These are phyloP conservation scores for Hanseniaspora valbyensis DNA, from an alignment of 805 yeast species.

Conservation along the genomic window DNA sequence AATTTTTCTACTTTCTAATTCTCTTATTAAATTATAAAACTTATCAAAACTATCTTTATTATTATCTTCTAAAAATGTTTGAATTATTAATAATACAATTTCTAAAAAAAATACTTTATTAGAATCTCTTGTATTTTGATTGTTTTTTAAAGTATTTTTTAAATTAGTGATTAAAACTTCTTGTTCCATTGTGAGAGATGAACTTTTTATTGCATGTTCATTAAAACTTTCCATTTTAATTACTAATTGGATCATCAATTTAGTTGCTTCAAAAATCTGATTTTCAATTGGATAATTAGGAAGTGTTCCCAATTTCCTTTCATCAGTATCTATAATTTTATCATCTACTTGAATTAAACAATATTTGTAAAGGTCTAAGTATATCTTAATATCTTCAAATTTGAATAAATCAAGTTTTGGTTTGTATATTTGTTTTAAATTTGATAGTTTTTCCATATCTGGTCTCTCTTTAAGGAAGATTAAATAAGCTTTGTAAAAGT, in stretches of 20 bases:
- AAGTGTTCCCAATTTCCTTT: not conserved
- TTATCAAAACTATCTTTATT: not conserved
- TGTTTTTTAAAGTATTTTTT: not conserved
- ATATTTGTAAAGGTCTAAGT: not conserved
- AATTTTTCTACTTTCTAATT: not conserved
- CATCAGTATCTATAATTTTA: not conserved
- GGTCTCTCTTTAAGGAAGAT: too few species aligned
- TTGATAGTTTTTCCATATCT: too few species aligned
- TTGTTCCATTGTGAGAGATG: not conserved
- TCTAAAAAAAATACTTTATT: not conserved
- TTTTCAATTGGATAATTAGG: not conserved
- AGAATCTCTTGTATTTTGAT: not conserved
- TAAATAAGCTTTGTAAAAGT: too few species aligned
- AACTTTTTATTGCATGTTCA: not conserved
- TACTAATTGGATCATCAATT: not conserved
- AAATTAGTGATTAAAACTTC: not conserved
- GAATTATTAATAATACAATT: not conserved
- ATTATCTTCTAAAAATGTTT: constrained; percentile 4
- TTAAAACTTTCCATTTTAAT: not conserved
- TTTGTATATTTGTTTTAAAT: not conserved
- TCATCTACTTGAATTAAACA: not conserved
- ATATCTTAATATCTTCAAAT: not conserved
- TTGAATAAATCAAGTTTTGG: not conserved
- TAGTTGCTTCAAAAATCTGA: not conserved
- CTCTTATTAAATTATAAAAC: not conserved